These are phyloP conservation scores for Maudiozyma barnettii DNA, from an alignment of 805 yeast species.

Conservation along the genomic window DNA sequence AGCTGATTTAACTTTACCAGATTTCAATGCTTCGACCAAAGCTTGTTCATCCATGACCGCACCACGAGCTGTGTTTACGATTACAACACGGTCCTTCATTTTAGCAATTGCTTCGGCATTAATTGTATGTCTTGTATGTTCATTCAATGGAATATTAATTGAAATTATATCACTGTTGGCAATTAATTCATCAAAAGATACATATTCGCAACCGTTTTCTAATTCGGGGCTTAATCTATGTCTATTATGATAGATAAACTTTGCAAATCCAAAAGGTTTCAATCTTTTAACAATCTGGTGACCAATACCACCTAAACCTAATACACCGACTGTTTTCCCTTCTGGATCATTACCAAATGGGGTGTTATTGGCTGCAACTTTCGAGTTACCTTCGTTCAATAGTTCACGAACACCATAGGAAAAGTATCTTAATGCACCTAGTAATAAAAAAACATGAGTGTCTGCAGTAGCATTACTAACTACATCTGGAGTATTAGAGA, in stretches of 20 bases:
- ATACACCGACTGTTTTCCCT: slow-evolving; percentile 66
- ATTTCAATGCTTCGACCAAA: slow-evolving; percentile 44
- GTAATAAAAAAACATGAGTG: slow-evolving; percentile 52
- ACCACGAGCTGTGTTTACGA: slow-evolving; percentile 83
- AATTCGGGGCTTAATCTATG: slow-evolving; percentile 45
- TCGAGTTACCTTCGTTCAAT: slow-evolving; percentile 52
- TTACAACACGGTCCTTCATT: slow-evolving; percentile 70
- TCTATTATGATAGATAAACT: slow-evolving; percentile 67
- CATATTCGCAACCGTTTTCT: slow-evolving; percentile 65
- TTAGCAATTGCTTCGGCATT: slow-evolving; percentile 48
- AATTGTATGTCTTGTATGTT: slow-evolving; percentile 59
- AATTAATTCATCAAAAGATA: slow-evolving; percentile 58
- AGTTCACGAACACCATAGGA: slow-evolving; percentile 48
- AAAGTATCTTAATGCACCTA: slow-evolving; percentile 61
- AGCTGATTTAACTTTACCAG: slow-evolving; percentile 56
- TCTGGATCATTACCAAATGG: slow-evolving; percentile 66
- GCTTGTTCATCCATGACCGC: slow-evolving; percentile 64
- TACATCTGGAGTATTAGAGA: slow-evolving; percentile 57
- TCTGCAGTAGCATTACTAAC: slow-evolving; percentile 69
- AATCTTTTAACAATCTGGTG: slow-evolving; percentile 66
- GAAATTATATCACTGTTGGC: slow-evolving; percentile 58
- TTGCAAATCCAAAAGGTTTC: slow-evolving; percentile 65
- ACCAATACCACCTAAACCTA: slow-evolving; percentile 89
- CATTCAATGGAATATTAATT: slow-evolving; percentile 68
- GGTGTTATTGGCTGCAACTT: slow-evolving; percentile 43